These are phyloP conservation scores for Puccinia sorghi DNA, from an alignment of 1,284 basidiomycete genomes.

Conservation along the genomic window DNA sequence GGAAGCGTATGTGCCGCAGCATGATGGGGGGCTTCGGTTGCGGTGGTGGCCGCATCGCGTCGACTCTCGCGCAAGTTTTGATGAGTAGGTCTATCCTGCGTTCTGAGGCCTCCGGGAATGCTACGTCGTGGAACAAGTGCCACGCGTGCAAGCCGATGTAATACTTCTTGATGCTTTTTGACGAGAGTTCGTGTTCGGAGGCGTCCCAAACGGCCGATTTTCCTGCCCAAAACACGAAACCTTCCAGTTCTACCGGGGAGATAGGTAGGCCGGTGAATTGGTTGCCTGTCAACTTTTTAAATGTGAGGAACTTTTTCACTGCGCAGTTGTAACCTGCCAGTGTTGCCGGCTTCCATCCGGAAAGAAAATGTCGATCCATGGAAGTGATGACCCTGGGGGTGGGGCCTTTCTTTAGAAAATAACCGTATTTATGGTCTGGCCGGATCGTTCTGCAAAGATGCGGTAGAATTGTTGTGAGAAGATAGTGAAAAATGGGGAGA, in stretches of 20 bases:
- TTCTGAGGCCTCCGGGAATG: neutral
- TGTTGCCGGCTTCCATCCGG: too few relatives aligned
- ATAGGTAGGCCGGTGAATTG: neutral
- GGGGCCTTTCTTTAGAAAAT: too few relatives aligned
- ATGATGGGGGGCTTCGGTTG: neutral
- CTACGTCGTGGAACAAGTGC: neutral
- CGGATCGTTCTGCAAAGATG: too few relatives aligned
- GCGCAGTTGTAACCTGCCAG: too few relatives aligned
- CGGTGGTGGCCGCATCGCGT: neutral
- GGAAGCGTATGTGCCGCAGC: neutral
- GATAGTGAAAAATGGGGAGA: too few relatives aligned
- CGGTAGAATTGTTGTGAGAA: too few relatives aligned
- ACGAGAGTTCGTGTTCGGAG: neutral
- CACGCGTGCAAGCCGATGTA: neutral
- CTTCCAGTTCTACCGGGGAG: neutral
- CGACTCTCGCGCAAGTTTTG: neutral
- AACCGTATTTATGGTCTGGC: too few relatives aligned
- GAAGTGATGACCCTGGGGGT: too few relatives aligned
- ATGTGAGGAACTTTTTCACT: too few relatives aligned
- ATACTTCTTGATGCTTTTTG: neutral
- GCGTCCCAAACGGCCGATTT: neutral
- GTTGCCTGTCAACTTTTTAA: neutral
- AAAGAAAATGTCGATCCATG: too few relatives aligned
- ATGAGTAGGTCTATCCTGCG: neutral
- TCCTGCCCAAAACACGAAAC: neutral